Percentiles rank a stretch among this genome's conserved stretches.
Conservation (phyloP, 2,329 filamentous ascomycete genomes). For the Scytalidium lignicola region DNA sequence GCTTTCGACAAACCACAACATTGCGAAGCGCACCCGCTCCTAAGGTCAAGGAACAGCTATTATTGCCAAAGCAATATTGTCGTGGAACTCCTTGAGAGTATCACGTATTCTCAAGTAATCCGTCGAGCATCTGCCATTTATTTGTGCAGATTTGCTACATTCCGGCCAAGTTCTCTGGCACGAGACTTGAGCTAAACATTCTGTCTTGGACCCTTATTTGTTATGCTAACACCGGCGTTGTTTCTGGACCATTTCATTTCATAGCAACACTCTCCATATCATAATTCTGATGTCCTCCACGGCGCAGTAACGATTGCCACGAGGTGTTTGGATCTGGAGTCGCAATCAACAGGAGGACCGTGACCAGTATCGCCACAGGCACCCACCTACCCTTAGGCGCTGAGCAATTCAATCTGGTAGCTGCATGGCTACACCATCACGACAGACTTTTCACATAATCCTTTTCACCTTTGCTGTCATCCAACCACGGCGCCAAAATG, state of each 20-base stretch:
- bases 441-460: constrained; percentile 12
- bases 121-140: no score
- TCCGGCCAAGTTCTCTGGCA: constrained; percentile 5
- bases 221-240: constrained; percentile 1
- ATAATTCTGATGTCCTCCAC: constrained; percentile 17
- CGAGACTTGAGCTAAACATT: constrained; percentile 10
- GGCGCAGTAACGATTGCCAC: constrained; percentile 11
- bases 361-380: constrained; percentile 7
- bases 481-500: constrained; percentile 18
- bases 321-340: neutral
- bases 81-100: no score
- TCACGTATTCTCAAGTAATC: no score
- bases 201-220: constrained; percentile 11
- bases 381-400: constrained; percentile 3
- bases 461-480: constrained; percentile 9
- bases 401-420: constrained; percentile 5
- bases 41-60: constrained; percentile 14
- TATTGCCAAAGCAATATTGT: no score
- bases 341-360: neutral
- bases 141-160: no score
- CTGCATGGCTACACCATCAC: constrained; percentile 25
- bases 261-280: neutral
- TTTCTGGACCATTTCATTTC: neutral
- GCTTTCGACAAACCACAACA: constrained; percentile 21
- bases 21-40: constrained; percentile 13